These are phyloP conservation scores for Aphanomyces astaci DNA, from an alignment of 352 stramenopile species.

Conservation along the genomic window DNA sequence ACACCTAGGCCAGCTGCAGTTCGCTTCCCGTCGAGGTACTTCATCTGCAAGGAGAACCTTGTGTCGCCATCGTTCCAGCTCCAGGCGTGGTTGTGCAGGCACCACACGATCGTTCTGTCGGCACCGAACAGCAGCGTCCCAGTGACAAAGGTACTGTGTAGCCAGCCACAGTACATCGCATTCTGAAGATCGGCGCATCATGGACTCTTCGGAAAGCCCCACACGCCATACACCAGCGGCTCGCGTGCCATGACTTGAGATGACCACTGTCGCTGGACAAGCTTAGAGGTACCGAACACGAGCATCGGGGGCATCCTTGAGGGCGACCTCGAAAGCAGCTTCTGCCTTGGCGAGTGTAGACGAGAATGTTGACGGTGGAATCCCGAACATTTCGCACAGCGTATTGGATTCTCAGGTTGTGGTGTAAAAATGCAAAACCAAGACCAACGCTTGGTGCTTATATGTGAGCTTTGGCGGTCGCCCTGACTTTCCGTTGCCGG, in stretches of 20 bases:
- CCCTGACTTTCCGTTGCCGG: background rate
- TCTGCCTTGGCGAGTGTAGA: background rate
- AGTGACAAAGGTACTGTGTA: slow-evolving; percentile 24
- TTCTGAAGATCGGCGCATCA: slow-evolving; percentile 5
- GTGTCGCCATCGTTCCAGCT: slow-evolving; percentile 26
- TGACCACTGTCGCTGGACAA: background rate
- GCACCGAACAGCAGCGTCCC: slow-evolving; percentile 23
- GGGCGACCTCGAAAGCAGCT: background rate
- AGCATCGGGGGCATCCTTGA: background rate
- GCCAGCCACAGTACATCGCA: slow-evolving; percentile 23
- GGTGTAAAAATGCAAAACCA: slow-evolving; percentile 25
- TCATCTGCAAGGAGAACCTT: background rate
- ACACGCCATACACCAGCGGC: slow-evolving; percentile 20
- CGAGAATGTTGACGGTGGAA: slow-evolving; percentile 7
- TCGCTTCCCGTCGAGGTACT: background rate
- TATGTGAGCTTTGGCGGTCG: slow-evolving; percentile 15
- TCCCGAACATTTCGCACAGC: slow-evolving; percentile 19
- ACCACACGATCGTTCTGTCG: slow-evolving; percentile 22
- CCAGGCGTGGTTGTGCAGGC: slow-evolving; percentile 15
- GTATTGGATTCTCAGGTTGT: slow-evolving; percentile 1
- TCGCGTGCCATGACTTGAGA: background rate
- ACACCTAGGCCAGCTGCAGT: slow-evolving; percentile 8
- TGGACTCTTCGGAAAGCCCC: slow-evolving; percentile 15
- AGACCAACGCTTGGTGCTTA: slow-evolving; percentile 19
- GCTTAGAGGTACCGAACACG: background rate